Evolutionary conservation across 208 protist species (phyloP).

Genomic region (Leishmania tropica): DNA sequence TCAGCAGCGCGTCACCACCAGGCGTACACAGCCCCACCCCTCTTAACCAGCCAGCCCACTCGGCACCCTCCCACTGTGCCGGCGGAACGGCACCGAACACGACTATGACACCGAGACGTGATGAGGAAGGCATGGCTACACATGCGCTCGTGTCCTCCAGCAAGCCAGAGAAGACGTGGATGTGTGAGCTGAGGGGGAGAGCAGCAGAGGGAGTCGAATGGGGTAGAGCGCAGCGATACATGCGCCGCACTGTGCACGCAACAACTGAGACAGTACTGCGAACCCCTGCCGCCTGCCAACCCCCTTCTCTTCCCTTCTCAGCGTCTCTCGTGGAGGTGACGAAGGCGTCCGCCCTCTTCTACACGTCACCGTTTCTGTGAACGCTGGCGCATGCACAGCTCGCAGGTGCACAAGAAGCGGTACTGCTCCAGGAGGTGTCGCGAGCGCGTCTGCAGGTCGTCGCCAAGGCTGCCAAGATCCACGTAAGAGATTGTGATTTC

Average conservation of each 20-base stretch:
- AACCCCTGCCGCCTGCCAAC: background rate
- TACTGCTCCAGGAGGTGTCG: conserved; percentile 66
- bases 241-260: background rate
- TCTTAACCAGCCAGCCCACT: background rate
- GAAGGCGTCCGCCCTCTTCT: background rate
- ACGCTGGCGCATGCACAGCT: conserved; percentile 47
- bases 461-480: conserved; percentile 47
- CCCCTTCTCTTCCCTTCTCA: background rate
- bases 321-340: background rate
- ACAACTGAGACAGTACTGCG: background rate
- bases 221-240: background rate
- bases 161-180: background rate
- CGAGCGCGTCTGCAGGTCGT: conserved; percentile 44
- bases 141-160: background rate
- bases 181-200: background rate
- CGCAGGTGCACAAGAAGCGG: conserved; percentile 72
- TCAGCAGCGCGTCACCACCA: background rate
- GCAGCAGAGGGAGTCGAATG: background rate
- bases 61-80: background rate
- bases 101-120: background rate
- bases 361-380: conserved; percentile 10
- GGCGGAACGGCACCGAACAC: background rate
- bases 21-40: background rate
- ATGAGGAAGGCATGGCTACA: background rate
- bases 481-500: conserved; percentile 89